A percentile compares a stretch with the other conserved stretches of the same genome.
These are phyloP conservation scores for Kodamaea kakaduensis DNA, from an alignment of 805 yeast genomes.

Conservation along the genomic window DNA sequence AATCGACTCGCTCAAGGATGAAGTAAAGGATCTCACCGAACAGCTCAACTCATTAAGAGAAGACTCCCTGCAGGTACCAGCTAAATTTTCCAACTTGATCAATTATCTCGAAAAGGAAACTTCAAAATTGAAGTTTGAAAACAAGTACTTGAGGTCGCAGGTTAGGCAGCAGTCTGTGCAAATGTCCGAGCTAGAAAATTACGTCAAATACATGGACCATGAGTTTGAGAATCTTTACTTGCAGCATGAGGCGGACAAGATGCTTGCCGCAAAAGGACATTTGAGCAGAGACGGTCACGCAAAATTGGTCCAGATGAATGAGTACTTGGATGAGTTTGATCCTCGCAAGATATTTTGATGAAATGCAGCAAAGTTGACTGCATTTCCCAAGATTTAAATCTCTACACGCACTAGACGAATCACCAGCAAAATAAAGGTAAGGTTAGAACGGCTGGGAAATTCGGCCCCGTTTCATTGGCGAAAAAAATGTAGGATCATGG, in stretches of 20 bases:
- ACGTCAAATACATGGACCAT: constrained; percentile 20
- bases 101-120: constrained; percentile 31
- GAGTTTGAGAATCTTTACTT: constrained; percentile 6
- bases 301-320: constrained; percentile 9
- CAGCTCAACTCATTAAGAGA: constrained; percentile 17
- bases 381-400: too few species aligned
- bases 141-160: constrained; percentile 26
- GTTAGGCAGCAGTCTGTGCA: constrained; percentile 17
- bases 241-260: constrained; percentile 4
- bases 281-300: constrained; percentile 9
- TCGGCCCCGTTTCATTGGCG: too few species aligned
- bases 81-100: constrained; percentile 22
- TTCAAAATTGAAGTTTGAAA: constrained; percentile 30
- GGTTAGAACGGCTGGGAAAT: too few species aligned
- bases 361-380: neutral
- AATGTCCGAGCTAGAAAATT: constrained; percentile 22
- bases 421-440: too few species aligned
- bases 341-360: neutral
- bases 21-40: constrained; percentile 28
- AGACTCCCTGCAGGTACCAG: constrained; percentile 8
- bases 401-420: too few species aligned
- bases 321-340: constrained; percentile 15
- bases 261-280: constrained; percentile 1
- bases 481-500: too few species aligned
- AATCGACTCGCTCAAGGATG: constrained; percentile 27